Evolutionary conservation across 768 basidiomycete species (phyloP).

Genomic region (Serendipita indica): DNA sequence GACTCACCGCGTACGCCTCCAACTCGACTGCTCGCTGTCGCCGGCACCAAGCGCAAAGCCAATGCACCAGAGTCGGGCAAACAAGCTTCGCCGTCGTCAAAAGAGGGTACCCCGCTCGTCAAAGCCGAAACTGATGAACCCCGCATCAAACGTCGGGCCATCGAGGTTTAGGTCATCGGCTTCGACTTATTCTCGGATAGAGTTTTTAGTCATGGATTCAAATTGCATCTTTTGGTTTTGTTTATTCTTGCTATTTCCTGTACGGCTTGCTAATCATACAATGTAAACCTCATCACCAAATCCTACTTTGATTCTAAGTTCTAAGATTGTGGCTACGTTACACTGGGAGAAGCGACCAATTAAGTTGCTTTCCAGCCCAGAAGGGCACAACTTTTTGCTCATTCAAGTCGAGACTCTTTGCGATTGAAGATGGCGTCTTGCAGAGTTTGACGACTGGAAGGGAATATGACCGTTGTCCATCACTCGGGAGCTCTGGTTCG

Average conservation of each 20-base stretch:
- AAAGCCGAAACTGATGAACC: neutral
- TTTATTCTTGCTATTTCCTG: slow-evolving; percentile 4
- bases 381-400: slow-evolving; percentile 27
- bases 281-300: neutral
- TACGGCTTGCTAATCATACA: neutral
- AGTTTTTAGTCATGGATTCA: neutral
- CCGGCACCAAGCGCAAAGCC: slow-evolving; percentile 8
- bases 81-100: slow-evolving; percentile 2
- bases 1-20: slow-evolving; percentile 5
- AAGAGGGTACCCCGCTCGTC: neutral
- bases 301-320: neutral
- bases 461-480: too few relatives aligned
- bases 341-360: slow-evolving; percentile 22
- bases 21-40: neutral
- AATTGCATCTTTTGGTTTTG: neutral
- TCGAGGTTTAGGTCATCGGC: neutral
- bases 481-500: slow-evolving; percentile 15
- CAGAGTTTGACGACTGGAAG: slow-evolving; percentile 21
- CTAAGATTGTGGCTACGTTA: neutral
- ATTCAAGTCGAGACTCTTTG: slow-evolving; percentile 13
- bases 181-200: neutral
- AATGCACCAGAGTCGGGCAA: neutral
- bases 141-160: slow-evolving; percentile 5
- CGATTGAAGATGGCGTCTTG: slow-evolving; percentile 18
- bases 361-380: slow-evolving; percentile 28